Base-by-base conservation (phyloP, 139 green algal species). In the Tetradesmus lagerheimii region DNA sequence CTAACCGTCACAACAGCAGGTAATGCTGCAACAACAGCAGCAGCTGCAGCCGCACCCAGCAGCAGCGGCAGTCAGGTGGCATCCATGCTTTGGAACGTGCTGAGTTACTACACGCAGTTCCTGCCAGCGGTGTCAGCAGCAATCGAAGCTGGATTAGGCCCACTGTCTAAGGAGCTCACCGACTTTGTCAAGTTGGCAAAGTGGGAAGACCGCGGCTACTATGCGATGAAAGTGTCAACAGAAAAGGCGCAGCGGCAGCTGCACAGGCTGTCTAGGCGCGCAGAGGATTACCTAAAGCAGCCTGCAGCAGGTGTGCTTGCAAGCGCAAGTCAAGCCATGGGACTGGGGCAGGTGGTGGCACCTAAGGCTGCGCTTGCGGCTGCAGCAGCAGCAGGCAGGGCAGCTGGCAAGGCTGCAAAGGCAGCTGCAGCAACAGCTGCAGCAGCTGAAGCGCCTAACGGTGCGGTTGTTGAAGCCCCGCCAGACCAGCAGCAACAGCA, bases 161-260 rank as follows among this genome's bases (percentile, higher is more conserved):
- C 95, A 0, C 81, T 97, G 11, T 95, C 97, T 78, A 97, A 98
- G 90, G 95, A 99, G 77, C 93, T 99, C 47, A 27, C 86, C 66
- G 98, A 99, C 92, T 99, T 99, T 95, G 97, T 99, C 37, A 86
- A 92, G 77, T 94, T 99, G 78, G 95, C 97, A n/a, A 98, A 97
- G 90, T 99, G 98, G 98, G 98, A 99, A 91, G 97, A 99, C 93
- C 93, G 97, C 14, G 97, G 97, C 47, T 99, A 98, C 93, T 98
- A 99, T 89, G 94, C 96, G 0, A 93, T 99, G 94, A 93, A 93
- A 71, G 84, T 89, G 2, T 94, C 92, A 62, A 96, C 93, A 6
- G 98, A 99, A 86, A 98, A 97, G 90, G 94, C 95, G 11, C 95
- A 99, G 91, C 93, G 97, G 43, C 95, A 98, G 89, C 93, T 99